These are phyloP conservation scores for Nakaseomyces nivariensis DNA, from an alignment of 1,139 yeast genomes.

Conservation along the genomic window DNA sequence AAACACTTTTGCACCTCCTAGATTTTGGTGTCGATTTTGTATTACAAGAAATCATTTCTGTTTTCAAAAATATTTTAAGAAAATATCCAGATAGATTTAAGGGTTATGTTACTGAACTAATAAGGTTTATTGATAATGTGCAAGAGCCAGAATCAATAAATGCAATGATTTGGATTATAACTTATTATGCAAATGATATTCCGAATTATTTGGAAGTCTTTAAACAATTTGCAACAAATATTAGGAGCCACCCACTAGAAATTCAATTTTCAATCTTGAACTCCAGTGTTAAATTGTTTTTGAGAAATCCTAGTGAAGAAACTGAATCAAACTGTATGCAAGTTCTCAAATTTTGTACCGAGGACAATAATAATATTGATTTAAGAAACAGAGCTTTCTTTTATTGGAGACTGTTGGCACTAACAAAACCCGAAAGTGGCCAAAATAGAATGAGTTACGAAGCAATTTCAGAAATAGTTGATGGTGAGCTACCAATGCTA, in stretches of 20 bases:
- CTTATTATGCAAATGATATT: slow-evolving; percentile 47
- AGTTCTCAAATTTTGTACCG: slow-evolving; percentile 63
- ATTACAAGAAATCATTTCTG: slow-evolving; percentile 72
- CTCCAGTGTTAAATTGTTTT: slow-evolving; percentile 61
- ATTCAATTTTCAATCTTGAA: slow-evolving; percentile 71
- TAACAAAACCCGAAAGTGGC: slow-evolving; percentile 23
- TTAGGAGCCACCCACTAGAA: slow-evolving; percentile 43
- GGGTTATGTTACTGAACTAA: slow-evolving; percentile 26
- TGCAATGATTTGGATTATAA: slow-evolving; percentile 77
- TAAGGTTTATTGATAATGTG: slow-evolving; percentile 35
- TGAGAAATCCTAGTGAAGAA: slow-evolving; percentile 46
- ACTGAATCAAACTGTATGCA: slow-evolving; percentile 46
- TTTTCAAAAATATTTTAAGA: slow-evolving; percentile 65
- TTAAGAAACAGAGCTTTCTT: slow-evolving; percentile 75
- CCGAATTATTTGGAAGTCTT: slow-evolving; percentile 20
- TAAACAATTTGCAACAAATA: slow-evolving; percentile 19
- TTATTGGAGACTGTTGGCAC: slow-evolving; percentile 72
- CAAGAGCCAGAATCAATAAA: slow-evolving; percentile 76
- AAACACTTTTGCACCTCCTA: slow-evolving; percentile 48
- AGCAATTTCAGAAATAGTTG: slow-evolving; percentile 40
- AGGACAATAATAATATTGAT: slow-evolving; percentile 70
- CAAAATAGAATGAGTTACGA: slow-evolving; percentile 13
- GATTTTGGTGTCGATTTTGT: slow-evolving; percentile 63
- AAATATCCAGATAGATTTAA: slow-evolving; percentile 51
- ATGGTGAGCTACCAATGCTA: slow-evolving; percentile 54